These are phyloP conservation scores for Nicotiana attenuata DNA, from an alignment of 257 asterid genomes.

Conservation along the genomic window DNA sequence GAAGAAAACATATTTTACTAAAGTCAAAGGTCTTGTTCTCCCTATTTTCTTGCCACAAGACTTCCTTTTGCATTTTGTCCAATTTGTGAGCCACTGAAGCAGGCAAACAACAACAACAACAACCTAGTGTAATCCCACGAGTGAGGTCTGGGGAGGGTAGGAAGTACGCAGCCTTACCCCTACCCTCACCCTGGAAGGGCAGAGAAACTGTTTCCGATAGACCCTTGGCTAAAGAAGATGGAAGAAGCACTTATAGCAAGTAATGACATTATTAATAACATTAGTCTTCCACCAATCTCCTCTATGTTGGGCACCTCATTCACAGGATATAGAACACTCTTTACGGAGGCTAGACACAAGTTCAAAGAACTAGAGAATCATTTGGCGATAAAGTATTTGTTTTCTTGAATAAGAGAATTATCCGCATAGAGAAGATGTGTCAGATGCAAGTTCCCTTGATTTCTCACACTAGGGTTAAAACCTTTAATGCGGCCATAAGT, in stretches of 20 bases:
- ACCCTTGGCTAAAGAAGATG: too few species aligned
- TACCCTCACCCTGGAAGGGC: too few species aligned
- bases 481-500: neutral
- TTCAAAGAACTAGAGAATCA: neutral
- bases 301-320: neutral
- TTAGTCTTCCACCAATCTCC: neutral
- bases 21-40: neutral
- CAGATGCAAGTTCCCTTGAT: neutral
- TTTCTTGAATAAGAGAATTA: neutral
- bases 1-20: too few species aligned
- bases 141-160: too few species aligned
- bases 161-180: too few species aligned
- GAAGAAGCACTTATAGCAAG: too few species aligned
- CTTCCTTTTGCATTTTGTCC: too few species aligned
- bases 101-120: neutral
- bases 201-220: too few species aligned
- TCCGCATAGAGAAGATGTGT: neutral
- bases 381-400: neutral
- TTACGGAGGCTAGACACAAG: neutral
- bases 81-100: too few species aligned
- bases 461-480: neutral
- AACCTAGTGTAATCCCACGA: too few species aligned
- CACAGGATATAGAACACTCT: neutral
- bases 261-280: neutral
- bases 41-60: too few species aligned